These are phyloP conservation scores for Begonia peltatifolia DNA, from an alignment of 306 rosid species.

Conservation along the genomic window DNA sequence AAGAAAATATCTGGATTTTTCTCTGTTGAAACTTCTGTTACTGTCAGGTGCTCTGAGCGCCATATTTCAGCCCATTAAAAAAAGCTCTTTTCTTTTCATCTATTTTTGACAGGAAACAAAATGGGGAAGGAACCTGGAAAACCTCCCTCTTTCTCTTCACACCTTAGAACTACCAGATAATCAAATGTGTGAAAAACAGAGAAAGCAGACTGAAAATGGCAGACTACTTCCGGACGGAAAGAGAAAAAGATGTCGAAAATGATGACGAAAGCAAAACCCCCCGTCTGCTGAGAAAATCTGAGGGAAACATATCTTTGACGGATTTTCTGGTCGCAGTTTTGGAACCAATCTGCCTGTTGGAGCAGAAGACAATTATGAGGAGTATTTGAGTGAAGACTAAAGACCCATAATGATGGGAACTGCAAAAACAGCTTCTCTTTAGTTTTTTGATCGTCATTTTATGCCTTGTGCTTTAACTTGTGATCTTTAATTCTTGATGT, in stretches of 20 bases:
- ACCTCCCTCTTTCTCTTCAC: slow-evolving; percentile 23
- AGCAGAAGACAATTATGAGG: no score
- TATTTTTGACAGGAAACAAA: slow-evolving; percentile 6
- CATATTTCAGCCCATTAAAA: slow-evolving; percentile 23
- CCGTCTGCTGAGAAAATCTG: neutral
- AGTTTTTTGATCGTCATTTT: no score
- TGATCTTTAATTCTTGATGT: no score
- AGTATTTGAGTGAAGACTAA: no score
- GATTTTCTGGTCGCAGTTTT: slow-evolving; percentile 1
- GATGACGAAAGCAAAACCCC: slow-evolving; percentile 22
- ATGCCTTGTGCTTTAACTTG: no score
- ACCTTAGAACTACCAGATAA: slow-evolving; percentile 19
- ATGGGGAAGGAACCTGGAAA: no score
- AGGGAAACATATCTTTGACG: slow-evolving; percentile 15
- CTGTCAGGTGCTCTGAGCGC: slow-evolving; percentile 44
- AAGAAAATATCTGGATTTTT: slow-evolving; percentile 30
- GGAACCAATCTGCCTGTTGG: no score
- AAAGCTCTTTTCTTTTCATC: slow-evolving; percentile 22
- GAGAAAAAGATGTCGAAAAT: slow-evolving; percentile 6
- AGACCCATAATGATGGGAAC: no score
- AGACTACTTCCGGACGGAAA: slow-evolving; percentile 22
- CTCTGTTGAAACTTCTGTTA: slow-evolving; percentile 54
- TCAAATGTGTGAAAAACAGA: slow-evolving; percentile 22
- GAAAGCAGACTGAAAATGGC: slow-evolving; percentile 18
- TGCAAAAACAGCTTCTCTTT: no score